A percentile compares a stretch with the other conserved stretches of the same genome.
phyloP scores from a whole-genome alignment of 345 rosid species.

The Dipteronia dyeriana region DNA sequence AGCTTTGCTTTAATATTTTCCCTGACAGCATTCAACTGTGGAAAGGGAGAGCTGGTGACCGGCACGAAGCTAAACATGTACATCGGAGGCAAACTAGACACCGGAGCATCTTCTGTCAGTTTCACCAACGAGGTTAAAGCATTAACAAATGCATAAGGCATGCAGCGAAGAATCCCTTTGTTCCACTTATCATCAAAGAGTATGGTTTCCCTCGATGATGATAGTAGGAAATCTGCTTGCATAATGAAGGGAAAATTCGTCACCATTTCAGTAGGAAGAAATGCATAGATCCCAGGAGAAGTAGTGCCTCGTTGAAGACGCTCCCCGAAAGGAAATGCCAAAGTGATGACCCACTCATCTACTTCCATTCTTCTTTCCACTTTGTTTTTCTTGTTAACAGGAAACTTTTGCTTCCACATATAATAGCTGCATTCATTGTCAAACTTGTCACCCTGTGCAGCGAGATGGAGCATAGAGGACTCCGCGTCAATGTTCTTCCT shows the following conservation, averaged over 20 bases:
- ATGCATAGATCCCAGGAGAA: constrained; percentile 70
- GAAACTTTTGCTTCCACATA: constrained; percentile 77
- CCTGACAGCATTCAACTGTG: constrained; percentile 43
- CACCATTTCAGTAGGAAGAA: constrained; percentile 80
- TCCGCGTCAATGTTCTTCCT: constrained; percentile 79
- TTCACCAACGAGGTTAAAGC: constrained; percentile 64
- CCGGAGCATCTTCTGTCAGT: constrained; percentile 46
- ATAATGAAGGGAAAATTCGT: constrained; percentile 68
- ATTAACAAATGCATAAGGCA: constrained; percentile 56
- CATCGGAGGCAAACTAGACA: constrained; percentile 42
- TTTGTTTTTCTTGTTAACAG: constrained; percentile 49
- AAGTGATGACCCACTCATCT: constrained; percentile 67
- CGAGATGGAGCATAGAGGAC: constrained; percentile 59
- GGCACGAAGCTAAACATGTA: constrained; percentile 61
- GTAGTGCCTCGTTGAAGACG: constrained; percentile 50
- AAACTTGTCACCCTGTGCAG: constrained; percentile 32
- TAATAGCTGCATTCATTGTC: constrained; percentile 54
- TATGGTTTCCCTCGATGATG: constrained; percentile 74
- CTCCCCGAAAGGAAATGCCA: constrained; percentile 69
- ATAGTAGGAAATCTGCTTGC: constrained; percentile 68
- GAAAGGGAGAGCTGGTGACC: constrained; percentile 33
- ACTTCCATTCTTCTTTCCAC: constrained; percentile 68
- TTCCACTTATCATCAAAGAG: constrained; percentile 67
- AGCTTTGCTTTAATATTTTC: constrained; percentile 41
- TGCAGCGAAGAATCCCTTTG: constrained; percentile 72